Evolutionary conservation across 2,329 filamentous ascomycete genomes (phyloP), one percentile per base, ranked within the genome.

Genomic region (Immersiporthe knoxdaviesiana): DNA sequence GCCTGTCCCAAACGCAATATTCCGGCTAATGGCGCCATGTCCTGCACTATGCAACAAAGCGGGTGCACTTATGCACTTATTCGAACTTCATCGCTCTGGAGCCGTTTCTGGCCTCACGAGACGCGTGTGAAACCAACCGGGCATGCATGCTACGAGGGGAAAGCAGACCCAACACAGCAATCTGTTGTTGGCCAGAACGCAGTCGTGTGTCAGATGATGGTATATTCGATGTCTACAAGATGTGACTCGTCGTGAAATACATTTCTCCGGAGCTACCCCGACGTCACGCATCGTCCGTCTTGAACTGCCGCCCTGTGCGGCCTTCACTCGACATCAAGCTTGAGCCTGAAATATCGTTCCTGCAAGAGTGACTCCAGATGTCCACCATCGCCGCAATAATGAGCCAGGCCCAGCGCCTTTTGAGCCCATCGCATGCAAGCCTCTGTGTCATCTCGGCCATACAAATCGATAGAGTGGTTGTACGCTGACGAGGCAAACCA

Each of bases 401-500:
- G 84, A 1, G 90, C 89, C 63, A 93, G 75, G 16, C 83, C 84
- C 66, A 92, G 81, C 5, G 91, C 88, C 73, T 86, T 85, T 8
- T 85, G 82, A 1, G 87, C 87, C 91, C 91, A 94, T 47, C 78
- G 76, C 71, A 83, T 85, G 62, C 88, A 89, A 1, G 80, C 78
- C 5, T 81, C 82, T 68, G 88, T 84, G 32, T 91, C 83, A 1
- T 84, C 82, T 1, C 79, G 81, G 16, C 84, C 83, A 73, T 88
- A 89, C n/a, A 87, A 83, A 74, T 94, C 91, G 6, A 93, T 82
- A 0, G 87, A 89, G 70, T 89, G 88, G 73, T 94, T 94, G 77
- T 91, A 93, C 0, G 87, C 81, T 7, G 84, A 88, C 0, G 87
- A 87, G 0, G 88, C 87, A n/a, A 96, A 85, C 90, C 91, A 96